Evolutionary conservation across 805 yeast species (phyloP).

Genomic region (Nakazawaea anatomiae): DNA sequence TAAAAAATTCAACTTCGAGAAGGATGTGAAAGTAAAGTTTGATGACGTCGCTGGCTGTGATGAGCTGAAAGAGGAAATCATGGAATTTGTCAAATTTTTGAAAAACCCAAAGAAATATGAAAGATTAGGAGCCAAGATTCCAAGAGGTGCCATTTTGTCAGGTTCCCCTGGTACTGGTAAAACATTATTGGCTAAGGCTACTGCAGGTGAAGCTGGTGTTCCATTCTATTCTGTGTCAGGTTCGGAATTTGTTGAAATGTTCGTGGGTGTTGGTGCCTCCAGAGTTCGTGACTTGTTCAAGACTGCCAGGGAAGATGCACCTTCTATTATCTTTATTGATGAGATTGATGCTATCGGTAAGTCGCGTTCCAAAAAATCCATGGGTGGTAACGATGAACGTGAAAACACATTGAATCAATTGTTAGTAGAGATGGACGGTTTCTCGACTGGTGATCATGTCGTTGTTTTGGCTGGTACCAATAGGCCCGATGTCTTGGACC

Average conservation of each 20-base stretch:
- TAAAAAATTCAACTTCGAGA: constrained; percentile 75
- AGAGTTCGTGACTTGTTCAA: constrained; percentile 90
- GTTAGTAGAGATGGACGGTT: constrained; percentile 95
- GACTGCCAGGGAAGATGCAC: constrained; percentile 86
- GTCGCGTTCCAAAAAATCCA: constrained; percentile 60
- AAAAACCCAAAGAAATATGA: constrained; percentile 84
- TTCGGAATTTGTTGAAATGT: constrained; percentile 95
- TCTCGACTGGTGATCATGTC: constrained; percentile 80
- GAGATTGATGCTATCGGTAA: constrained; percentile 97
- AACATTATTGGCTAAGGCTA: constrained; percentile 86
- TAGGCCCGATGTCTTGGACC: constrained; percentile 85
- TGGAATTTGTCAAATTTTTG: constrained; percentile 90
- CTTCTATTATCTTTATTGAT: constrained; percentile 86
- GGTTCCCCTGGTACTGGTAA: constrained; percentile 99
- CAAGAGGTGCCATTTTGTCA: constrained; percentile 88
- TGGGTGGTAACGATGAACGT: constrained; percentile 88
- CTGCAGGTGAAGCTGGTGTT: constrained; percentile 96
- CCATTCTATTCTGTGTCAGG: constrained; percentile 91
- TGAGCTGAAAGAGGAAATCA: constrained; percentile 90
- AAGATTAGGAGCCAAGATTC: constrained; percentile 86
- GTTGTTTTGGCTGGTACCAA: constrained; percentile 95
- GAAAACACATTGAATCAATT: constrained; percentile 90
- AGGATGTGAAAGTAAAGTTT: constrained; percentile 75
- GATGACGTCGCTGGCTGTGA: constrained; percentile 93
- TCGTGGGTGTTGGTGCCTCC: constrained; percentile 94